Evolutionary conservation across 805 yeast species (phyloP).

Genomic region (Candida sanyiensis): DNA sequence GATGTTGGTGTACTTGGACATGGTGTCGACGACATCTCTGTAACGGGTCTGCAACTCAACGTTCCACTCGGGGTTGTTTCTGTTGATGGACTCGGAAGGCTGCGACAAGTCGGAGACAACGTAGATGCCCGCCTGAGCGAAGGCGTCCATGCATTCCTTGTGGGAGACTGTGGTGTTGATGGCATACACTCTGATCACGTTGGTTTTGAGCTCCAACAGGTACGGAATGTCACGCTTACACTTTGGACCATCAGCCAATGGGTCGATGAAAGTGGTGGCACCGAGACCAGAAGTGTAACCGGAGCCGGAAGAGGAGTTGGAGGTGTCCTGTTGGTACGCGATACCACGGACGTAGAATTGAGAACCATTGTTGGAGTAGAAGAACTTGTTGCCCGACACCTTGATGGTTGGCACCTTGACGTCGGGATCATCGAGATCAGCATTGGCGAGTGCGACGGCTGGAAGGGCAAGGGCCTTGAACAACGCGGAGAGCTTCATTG

Average conservation of each 20-base stretch:
- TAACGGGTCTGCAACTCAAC: constrained; percentile 63
- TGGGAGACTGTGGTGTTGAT: constrained; percentile 63
- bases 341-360: constrained; percentile 74
- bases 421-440: constrained; percentile 24
- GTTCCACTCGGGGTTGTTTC: constrained; percentile 68
- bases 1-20: constrained; percentile 66
- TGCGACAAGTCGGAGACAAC: constrained; percentile 78
- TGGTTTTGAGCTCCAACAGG: constrained; percentile 53
- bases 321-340: constrained; percentile 68
- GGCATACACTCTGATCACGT: constrained; percentile 73
- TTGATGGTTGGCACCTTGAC: constrained; percentile 44
- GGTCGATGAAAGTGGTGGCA: constrained; percentile 45
- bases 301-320: constrained; percentile 30
- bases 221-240: constrained; percentile 74
- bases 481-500: constrained; percentile 6
- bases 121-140: constrained; percentile 77
- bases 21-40: constrained; percentile 66
- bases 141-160: constrained; percentile 60
- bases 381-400: constrained; percentile 63
- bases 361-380: constrained; percentile 59
- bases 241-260: constrained; percentile 53
- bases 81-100: constrained; percentile 65
- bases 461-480: constrained; percentile 6
- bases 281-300: constrained; percentile 13
- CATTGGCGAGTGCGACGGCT: constrained; percentile 15